Conservation (phyloP, 2,329 filamentous ascomycete species). For the Chaetomium sp. region DNA sequence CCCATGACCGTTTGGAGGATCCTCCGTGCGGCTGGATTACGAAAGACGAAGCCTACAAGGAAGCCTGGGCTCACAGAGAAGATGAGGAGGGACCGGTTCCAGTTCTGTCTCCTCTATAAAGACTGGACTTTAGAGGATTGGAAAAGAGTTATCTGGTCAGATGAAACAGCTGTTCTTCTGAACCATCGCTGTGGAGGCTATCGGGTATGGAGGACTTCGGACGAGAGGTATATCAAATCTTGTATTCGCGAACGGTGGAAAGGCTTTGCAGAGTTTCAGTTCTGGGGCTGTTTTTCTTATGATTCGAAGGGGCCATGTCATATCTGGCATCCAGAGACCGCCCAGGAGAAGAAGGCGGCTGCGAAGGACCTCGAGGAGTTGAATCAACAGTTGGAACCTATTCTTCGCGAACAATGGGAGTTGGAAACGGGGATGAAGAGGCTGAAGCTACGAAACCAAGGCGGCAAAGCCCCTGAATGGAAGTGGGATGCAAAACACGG, state of each 20-base stretch:
- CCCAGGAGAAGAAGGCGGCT: slow-evolving; percentile 4
- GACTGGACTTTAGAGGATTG: slow-evolving; percentile 6
- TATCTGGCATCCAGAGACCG: not conserved
- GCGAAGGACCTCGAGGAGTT: slow-evolving; percentile 1
- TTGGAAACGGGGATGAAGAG: not conserved
- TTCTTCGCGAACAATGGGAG: not conserved
- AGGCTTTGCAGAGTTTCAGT: slow-evolving; percentile 4
- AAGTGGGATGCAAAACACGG: not conserved
- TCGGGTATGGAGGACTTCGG: not conserved
- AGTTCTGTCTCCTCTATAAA: slow-evolving; percentile 4
- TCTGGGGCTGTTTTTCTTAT: slow-evolving; percentile 1
- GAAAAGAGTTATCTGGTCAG: slow-evolving; percentile 4
- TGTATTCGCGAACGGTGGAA: slow-evolving; percentile 2
- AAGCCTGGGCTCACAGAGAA: not conserved
- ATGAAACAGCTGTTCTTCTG: slow-evolving; percentile 1
- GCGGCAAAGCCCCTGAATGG: not conserved
- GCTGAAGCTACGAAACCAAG: not conserved
- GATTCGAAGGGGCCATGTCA: not conserved
- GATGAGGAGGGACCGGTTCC: not conserved
- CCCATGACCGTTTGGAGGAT: not conserved
- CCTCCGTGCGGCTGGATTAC: not conserved
- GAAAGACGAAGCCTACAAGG: slow-evolving; percentile 3
- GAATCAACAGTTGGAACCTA: not conserved
- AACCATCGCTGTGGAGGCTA: slow-evolving; percentile 1
- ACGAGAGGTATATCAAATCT: not conserved